Evolutionary conservation across 1,139 yeast genomes (phyloP).

Genomic region (Tardiomyces digboiensis): DNA sequence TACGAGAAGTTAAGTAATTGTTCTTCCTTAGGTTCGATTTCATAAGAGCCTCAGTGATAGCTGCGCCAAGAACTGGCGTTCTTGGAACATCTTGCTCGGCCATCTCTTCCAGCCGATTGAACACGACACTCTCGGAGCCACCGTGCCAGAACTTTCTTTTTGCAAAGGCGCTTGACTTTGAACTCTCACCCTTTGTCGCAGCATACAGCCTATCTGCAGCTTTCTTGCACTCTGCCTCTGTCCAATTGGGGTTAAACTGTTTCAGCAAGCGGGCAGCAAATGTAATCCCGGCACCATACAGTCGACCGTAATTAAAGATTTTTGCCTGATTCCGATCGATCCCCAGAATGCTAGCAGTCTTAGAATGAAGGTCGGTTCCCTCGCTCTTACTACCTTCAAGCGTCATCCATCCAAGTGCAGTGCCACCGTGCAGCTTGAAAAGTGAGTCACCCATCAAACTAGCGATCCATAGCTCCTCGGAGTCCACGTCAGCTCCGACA

Average conservation of each 20-base stretch:
- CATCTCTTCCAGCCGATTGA: slow-evolving; percentile 78
- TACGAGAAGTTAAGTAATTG: slow-evolving; percentile 75
- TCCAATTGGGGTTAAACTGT: slow-evolving; percentile 64
- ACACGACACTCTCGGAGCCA: slow-evolving; percentile 89
- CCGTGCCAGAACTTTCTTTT: slow-evolving; percentile 60
- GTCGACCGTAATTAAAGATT: slow-evolving; percentile 91
- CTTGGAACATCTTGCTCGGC: slow-evolving; percentile 78
- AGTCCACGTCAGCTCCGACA: slow-evolving; percentile 97
- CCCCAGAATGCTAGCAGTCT: slow-evolving; percentile 84
- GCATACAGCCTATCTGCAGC: slow-evolving; percentile 64
- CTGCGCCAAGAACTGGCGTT: slow-evolving; percentile 91
- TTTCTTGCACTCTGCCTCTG: slow-evolving; percentile 59
- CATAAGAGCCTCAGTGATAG: slow-evolving; percentile 79
- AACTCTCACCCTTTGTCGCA: slow-evolving; percentile 69
- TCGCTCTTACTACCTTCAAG: slow-evolving; percentile 88
- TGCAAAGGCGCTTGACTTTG: slow-evolving; percentile 27
- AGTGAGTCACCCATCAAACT: slow-evolving; percentile 89
- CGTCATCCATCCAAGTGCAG: slow-evolving; percentile 99
- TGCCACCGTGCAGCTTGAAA: slow-evolving; percentile 86
- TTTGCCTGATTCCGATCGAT: slow-evolving; percentile 91
- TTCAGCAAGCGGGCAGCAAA: slow-evolving; percentile 78
- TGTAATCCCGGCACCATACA: slow-evolving; percentile 94
- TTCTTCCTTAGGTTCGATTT: slow-evolving; percentile 52
- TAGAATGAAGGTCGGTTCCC: slow-evolving; percentile 92
- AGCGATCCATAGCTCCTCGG: slow-evolving; percentile 98